Conservation (phyloP, 176 grass and related monocot genomes). For the Carex scoparia region DNA sequence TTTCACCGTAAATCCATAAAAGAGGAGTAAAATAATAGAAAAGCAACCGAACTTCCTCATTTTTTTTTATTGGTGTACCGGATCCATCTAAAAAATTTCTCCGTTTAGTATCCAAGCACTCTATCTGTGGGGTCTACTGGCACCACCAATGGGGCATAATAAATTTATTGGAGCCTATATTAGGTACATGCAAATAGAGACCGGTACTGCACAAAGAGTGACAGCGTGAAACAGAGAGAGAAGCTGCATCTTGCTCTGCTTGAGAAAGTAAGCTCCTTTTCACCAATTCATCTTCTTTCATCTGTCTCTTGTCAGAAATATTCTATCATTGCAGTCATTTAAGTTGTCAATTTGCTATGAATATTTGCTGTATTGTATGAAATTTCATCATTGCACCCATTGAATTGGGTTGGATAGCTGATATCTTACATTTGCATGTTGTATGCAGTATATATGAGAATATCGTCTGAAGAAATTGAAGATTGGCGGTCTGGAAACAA, state of each 20-base stretch:
- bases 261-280: neutral
- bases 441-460: conserved; percentile 2
- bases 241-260: neutral
- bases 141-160: neutral
- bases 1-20: neutral
- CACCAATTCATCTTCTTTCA: neutral
- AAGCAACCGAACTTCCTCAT: neutral
- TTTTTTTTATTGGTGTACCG: too few relatives aligned
- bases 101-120: neutral
- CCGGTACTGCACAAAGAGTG: neutral
- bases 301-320: neutral
- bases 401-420: neutral
- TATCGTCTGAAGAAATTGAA: neutral
- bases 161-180: conserved; percentile 6
- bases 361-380: neutral
- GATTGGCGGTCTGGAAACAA: neutral
- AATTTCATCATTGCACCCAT: neutral
- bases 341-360: neutral
- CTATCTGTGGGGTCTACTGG: neutral
- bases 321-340: neutral
- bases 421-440: neutral
- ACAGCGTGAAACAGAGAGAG: neutral
- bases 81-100: neutral
- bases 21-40: neutral
- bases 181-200: neutral